These are phyloP conservation scores for Colletotrichum limetticola DNA, from an alignment of 2,329 filamentous ascomycete genomes.

Conservation along the genomic window DNA sequence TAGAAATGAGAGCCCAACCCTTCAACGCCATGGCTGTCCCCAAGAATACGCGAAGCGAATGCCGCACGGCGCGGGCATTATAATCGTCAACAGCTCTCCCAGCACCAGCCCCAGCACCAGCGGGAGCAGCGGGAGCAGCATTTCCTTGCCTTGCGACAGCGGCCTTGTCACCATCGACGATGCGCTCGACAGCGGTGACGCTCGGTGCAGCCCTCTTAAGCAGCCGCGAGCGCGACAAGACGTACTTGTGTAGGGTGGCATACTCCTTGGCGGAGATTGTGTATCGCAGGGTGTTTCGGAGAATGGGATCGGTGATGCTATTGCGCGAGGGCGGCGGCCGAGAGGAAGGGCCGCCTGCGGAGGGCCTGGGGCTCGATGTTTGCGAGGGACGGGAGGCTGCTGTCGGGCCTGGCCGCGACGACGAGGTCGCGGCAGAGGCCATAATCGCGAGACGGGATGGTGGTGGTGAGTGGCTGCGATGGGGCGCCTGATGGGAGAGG, in stretches of 20 bases:
- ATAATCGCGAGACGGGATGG: neutral
- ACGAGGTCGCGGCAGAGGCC: slow-evolving; percentile 32
- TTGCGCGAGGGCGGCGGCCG: slow-evolving; percentile 27
- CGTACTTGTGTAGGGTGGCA: slow-evolving; percentile 82
- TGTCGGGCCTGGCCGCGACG: slow-evolving; percentile 31
- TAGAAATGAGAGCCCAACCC: slow-evolving; percentile 63
- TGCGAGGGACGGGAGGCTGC: slow-evolving; percentile 8
- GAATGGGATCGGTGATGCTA: slow-evolving; percentile 69
- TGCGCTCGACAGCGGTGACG: slow-evolving; percentile 66
- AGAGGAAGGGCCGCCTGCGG: slow-evolving; percentile 21
- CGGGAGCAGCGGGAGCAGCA: slow-evolving; percentile 32
- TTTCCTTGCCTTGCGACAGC: slow-evolving; percentile 35
- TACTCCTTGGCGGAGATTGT: slow-evolving; percentile 89
- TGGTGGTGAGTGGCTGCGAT: neutral
- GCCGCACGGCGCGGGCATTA: slow-evolving; percentile 76
- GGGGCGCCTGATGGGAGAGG: neutral
- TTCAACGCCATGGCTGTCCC: slow-evolving; percentile 72
- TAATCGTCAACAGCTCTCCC: slow-evolving; percentile 65
- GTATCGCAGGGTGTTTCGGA: slow-evolving; percentile 88
- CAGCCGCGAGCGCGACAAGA: slow-evolving; percentile 76
- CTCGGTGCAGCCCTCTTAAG: slow-evolving; percentile 66
- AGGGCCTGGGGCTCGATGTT: slow-evolving; percentile 22
- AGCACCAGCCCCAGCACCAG: slow-evolving; percentile 40
- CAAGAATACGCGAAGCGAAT: slow-evolving; percentile 77
- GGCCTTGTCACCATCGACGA: slow-evolving; percentile 42